A percentile compares a stretch with the other conserved stretches of the same genome.
phyloP scores from a whole-genome alignment of 2,329 filamentous ascomycete genomes.

The Trichophaea hybrida region DNA sequence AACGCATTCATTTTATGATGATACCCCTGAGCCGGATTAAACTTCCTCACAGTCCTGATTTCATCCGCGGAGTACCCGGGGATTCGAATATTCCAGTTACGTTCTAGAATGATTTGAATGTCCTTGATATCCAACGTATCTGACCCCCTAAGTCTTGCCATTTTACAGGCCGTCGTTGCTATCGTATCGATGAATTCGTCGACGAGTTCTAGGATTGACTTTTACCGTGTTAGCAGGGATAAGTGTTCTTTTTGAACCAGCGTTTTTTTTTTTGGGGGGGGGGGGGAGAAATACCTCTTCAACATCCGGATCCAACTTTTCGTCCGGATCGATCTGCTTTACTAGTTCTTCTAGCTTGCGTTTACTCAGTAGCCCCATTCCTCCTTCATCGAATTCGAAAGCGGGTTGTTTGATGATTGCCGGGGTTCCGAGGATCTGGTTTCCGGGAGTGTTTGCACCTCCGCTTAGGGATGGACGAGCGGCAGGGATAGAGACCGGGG shows the following conservation, averaged over 20 bases:
- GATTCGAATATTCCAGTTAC: slow-evolving; percentile 79
- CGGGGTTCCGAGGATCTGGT: slow-evolving; percentile 76
- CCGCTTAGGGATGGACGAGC: slow-evolving; percentile 70
- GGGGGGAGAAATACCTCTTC: slow-evolving; percentile 61
- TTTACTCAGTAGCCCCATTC: slow-evolving; percentile 88
- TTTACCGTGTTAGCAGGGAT: slow-evolving; percentile 5
- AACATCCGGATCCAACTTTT: slow-evolving; percentile 75
- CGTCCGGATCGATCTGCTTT: slow-evolving; percentile 70
- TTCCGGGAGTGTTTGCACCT: slow-evolving; percentile 57
- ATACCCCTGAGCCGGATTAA: slow-evolving; percentile 76
- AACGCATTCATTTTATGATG: slow-evolving; percentile 95
- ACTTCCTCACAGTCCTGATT: slow-evolving; percentile 82
- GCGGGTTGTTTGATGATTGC: slow-evolving; percentile 67
- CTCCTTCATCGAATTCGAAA: slow-evolving; percentile 80
- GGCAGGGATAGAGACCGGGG: slow-evolving; percentile 57
- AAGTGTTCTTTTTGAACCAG: too few relatives aligned
- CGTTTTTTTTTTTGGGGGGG: too few relatives aligned
- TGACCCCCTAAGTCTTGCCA: slow-evolving; percentile 83
- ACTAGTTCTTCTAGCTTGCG: slow-evolving; percentile 94
- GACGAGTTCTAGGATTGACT: slow-evolving; percentile 77
- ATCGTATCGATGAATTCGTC: slow-evolving; percentile 93
- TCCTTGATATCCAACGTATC: slow-evolving; percentile 82
- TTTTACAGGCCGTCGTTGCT: slow-evolving; percentile 69
- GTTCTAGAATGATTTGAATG: slow-evolving; percentile 67
- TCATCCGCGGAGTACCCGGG: slow-evolving; percentile 92